Percentiles rank a stretch among this genome's conserved stretches.
These are phyloP conservation scores for Powellomyces hirtus DNA, from an alignment of 192 early-diverging fungal species.

Conservation along the genomic window DNA sequence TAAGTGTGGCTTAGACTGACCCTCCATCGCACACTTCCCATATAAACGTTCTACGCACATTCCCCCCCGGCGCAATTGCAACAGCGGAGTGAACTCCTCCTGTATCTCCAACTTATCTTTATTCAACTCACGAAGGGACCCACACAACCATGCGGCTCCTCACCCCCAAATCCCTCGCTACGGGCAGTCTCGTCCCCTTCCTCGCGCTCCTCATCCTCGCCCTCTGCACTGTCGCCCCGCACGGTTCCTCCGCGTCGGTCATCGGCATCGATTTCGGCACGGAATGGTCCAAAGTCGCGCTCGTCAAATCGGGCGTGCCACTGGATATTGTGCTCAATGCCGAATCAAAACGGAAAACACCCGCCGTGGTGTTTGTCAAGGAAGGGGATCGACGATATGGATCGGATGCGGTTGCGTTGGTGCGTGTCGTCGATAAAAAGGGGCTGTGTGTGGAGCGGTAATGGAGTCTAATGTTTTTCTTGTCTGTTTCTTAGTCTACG, in stretches of 20 bases:
- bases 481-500: constrained; percentile 69
- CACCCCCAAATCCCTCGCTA: too few relatives aligned
- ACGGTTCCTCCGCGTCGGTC: constrained; percentile 49
- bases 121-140: too few relatives aligned
- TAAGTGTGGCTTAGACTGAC: too few relatives aligned
- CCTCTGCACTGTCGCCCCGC: constrained; percentile 4
- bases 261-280: constrained; percentile 96
- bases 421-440: constrained; percentile 29
- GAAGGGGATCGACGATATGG: constrained; percentile 88
- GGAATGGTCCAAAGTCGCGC: constrained; percentile 95
- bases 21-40: too few relatives aligned
- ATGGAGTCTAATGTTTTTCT: background rate
- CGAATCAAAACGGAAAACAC: constrained; percentile 94
- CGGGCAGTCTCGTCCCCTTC: too few relatives aligned
- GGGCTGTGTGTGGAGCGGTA: background rate
- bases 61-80: too few relatives aligned
- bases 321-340: constrained; percentile 94
- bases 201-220: background rate
- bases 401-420: constrained; percentile 75
- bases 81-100: too few relatives aligned
- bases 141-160: too few relatives aligned
- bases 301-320: constrained; percentile 86
- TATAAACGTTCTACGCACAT: too few relatives aligned
- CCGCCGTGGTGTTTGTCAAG: constrained; percentile 70
- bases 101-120: too few relatives aligned